A percentile compares a stretch with the other conserved stretches of the same genome.
phyloP scores from a whole-genome alignment of 1,139 yeast genomes.

The Kazachstania sp. region DNA sequence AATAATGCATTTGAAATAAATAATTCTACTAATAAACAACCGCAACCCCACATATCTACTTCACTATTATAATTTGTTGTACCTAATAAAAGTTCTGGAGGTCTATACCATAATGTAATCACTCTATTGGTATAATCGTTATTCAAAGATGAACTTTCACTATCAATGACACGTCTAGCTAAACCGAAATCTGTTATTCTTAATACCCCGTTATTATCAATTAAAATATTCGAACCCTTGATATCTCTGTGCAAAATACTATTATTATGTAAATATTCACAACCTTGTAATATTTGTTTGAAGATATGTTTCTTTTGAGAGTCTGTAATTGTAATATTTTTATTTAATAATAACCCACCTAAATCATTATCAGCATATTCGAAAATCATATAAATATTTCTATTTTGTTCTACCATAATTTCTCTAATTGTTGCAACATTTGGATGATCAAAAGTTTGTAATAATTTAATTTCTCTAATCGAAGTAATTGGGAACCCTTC shows the following conservation, averaged over 20 bases:
- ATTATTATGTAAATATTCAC: conserved; percentile 69
- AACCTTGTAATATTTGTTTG: conserved; percentile 69
- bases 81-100: conserved; percentile 87
- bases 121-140: conserved; percentile 80
- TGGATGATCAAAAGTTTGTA: conserved; percentile 79
- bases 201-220: conserved; percentile 61
- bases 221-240: conserved; percentile 82
- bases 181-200: conserved; percentile 93
- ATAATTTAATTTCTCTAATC: conserved; percentile 75
- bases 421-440: conserved; percentile 77
- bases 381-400: conserved; percentile 79
- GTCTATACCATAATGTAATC: conserved; percentile 93
- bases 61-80: conserved; percentile 85
- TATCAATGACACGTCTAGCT: conserved; percentile 60
- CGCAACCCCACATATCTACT: conserved; percentile 96
- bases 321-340: conserved; percentile 51
- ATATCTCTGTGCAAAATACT: conserved; percentile 87
- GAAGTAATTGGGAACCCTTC: conserved; percentile 98
- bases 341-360: conserved; percentile 78
- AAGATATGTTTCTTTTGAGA: conserved; percentile 72
- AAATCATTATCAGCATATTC: conserved; percentile 92
- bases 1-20: conserved; percentile 70
- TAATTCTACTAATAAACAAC: conserved; percentile 78
- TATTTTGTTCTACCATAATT: conserved; percentile 74
- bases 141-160: background rate